These are phyloP conservation scores for Alternaria novae-zelandiae DNA, from an alignment of 2,329 filamentous ascomycete species.

Conservation along the genomic window DNA sequence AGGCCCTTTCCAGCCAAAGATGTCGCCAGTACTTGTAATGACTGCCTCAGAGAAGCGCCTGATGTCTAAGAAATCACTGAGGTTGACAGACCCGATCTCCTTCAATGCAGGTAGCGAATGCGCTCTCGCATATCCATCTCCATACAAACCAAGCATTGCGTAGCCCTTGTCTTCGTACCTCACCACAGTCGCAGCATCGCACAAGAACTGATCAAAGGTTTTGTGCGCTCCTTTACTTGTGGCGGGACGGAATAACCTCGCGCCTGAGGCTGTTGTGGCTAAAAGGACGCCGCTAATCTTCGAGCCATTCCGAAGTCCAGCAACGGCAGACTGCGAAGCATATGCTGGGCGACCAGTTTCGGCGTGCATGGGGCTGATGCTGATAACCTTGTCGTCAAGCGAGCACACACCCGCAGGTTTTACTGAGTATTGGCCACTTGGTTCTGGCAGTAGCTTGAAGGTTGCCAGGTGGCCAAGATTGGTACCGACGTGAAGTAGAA, in stretches of 20 bases:
- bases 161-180: conserved; percentile 76
- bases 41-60: conserved; percentile 72
- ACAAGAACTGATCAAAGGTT: conserved; percentile 82
- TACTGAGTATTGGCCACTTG: conserved; percentile 72
- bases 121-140: conserved; percentile 78
- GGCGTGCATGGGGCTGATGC: conserved; percentile 78
- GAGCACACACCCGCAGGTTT: conserved; percentile 71
- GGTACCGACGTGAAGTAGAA: conserved; percentile 90
- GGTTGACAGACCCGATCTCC: conserved; percentile 73
- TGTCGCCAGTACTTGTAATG: conserved; percentile 78
- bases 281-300: conserved; percentile 83
- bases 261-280: conserved; percentile 74
- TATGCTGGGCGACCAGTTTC: conserved; percentile 77
- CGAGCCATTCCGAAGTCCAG: conserved; percentile 73
- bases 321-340: conserved; percentile 77
- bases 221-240: conserved; percentile 90
- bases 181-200: conserved; percentile 79
- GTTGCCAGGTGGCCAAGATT: conserved; percentile 83
- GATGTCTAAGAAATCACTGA: conserved; percentile 73
- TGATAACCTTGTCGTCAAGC: conserved; percentile 73
- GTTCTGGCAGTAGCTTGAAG: conserved; percentile 83
- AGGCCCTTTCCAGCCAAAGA: conserved; percentile 88
- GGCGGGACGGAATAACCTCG: conserved; percentile 87
- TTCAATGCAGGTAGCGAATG: conserved; percentile 88
- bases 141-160: conserved; percentile 83